phyloP scores from a whole-genome alignment of 1,284 basidiomycete species.

The Erythrobasidium hasegawianum region DNA sequence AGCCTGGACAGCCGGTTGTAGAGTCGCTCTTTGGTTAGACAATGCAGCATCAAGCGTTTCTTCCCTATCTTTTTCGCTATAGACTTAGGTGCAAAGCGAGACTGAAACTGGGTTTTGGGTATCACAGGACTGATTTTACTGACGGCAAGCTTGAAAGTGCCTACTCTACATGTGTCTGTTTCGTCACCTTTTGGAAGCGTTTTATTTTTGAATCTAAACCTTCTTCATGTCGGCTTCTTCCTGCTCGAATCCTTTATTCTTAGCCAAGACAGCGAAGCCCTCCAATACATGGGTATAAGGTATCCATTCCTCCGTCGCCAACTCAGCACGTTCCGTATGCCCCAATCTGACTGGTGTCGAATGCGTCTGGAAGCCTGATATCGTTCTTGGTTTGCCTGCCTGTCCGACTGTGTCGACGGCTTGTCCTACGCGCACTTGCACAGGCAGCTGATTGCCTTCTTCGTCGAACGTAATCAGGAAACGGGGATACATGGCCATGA shows the following conservation, averaged over 20 bases:
- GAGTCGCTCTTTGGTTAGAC: too few species aligned
- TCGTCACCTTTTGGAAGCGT: too few species aligned
- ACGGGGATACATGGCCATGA: slow-evolving; percentile 93
- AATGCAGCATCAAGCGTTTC: too few species aligned
- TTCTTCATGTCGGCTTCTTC: slow-evolving; percentile 35
- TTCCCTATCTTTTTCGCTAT: too few species aligned
- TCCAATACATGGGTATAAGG: slow-evolving; percentile 84
- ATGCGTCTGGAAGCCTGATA: slow-evolving; percentile 95
- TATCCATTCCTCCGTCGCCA: slow-evolving; percentile 89
- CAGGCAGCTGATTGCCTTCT: slow-evolving; percentile 73
- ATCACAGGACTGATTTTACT: too few species aligned
- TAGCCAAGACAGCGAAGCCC: slow-evolving; percentile 59
- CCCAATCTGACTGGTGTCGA: slow-evolving; percentile 91
- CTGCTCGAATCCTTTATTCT: slow-evolving; percentile 52
- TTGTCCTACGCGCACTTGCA: slow-evolving; percentile 89
- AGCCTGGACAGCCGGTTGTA: too few species aligned
- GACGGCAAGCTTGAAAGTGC: too few species aligned
- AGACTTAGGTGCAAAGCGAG: too few species aligned
- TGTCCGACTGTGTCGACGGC: slow-evolving; percentile 86
- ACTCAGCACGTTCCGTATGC: slow-evolving; percentile 86
- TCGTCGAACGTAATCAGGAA: slow-evolving; percentile 97
- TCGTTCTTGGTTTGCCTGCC: slow-evolving; percentile 84
- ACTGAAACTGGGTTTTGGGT: too few species aligned
- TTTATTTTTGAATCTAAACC: too few species aligned
- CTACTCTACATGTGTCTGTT: too few species aligned